Evolutionary conservation across 2,329 filamentous ascomycete genomes (phyloP), one percentile per base, ranked within the genome.

Genomic region (Sporothrix humicola): DNA sequence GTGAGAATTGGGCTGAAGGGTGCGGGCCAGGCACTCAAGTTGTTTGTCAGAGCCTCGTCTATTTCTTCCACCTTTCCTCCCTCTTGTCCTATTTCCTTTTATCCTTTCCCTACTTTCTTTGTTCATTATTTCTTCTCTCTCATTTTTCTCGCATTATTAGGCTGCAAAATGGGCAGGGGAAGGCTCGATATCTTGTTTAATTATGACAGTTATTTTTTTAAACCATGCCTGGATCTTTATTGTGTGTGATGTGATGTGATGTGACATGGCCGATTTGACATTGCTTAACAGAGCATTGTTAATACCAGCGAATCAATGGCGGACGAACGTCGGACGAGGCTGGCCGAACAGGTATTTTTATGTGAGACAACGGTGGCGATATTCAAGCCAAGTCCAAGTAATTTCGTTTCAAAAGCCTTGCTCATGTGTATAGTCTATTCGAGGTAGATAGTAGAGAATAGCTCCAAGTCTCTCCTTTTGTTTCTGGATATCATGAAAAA

Each of bases 131-230:
- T 72, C 23, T 59, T 61, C 10, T 63, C 44, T 59, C n/a, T 56
- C 23, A 59, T 72, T 69, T 68, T 20, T 71, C 72, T 37, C 50
- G 59, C 69, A 66, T 63, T 20, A 23, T 71, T 52, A 63, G 70
- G 23, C 54, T 59, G 71, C 69, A 73, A 74, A 74, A 66, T 69
- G 71, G 73, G 73, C 69, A 72, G 63, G 72, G 73, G 72, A 73
- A 73, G 74, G 72, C 73, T 74, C 72, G 59, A 71, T 73, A 71
- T 74, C 61, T 73, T 75, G 73, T 74, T 74, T 76, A 73, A 74
- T 75, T 66, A 75, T 73, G 58, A 73, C 65, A 54, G 10, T 44
- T 54, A 37, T 42, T 37, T 56, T 52, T 26, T 31, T n/a, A 37
- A 46, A 48, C 42, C 7, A 48, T 23, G n/a, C 58, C 46, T 26